These are phyloP conservation scores for Bocquillonia castaneifolia DNA, from an alignment of 441 rosid species.

Conservation along the genomic window DNA sequence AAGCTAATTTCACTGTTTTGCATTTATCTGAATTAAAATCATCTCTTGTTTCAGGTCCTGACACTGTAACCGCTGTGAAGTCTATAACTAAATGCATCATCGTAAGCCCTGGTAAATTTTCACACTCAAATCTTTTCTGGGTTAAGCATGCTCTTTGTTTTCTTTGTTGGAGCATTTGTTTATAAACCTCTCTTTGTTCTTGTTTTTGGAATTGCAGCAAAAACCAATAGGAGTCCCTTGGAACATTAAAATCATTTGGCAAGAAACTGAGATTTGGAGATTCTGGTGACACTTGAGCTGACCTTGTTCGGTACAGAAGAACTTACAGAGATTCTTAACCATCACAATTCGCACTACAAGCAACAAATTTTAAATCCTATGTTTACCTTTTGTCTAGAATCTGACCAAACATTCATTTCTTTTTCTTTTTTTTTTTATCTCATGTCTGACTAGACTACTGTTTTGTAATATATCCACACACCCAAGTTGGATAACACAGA, in stretches of 20 bases:
- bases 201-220: constrained; percentile 37
- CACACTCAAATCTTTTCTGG: neutral
- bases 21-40: neutral
- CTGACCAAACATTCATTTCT: neutral
- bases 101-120: constrained; percentile 49
- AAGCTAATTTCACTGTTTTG: neutral
- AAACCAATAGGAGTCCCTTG: constrained; percentile 26
- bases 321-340: constrained; percentile 24
- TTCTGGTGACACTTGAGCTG: constrained; percentile 24
- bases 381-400: neutral
- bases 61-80: constrained; percentile 39
- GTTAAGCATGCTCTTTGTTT: neutral
- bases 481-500: neutral
- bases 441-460: neutral
- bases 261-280: constrained; percentile 22
- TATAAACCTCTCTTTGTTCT: neutral
- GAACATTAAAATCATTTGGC: constrained; percentile 26
- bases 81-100: constrained; percentile 52
- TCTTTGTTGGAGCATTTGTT: neutral
- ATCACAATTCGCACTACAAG: neutral
- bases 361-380: constrained; percentile 6
- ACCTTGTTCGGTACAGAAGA: constrained; percentile 29
- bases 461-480: neutral
- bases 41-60: constrained; percentile 38
- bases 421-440: too few relatives aligned